phyloP scores from a whole-genome alignment of 257 asterid species.

The Vinca minor region DNA sequence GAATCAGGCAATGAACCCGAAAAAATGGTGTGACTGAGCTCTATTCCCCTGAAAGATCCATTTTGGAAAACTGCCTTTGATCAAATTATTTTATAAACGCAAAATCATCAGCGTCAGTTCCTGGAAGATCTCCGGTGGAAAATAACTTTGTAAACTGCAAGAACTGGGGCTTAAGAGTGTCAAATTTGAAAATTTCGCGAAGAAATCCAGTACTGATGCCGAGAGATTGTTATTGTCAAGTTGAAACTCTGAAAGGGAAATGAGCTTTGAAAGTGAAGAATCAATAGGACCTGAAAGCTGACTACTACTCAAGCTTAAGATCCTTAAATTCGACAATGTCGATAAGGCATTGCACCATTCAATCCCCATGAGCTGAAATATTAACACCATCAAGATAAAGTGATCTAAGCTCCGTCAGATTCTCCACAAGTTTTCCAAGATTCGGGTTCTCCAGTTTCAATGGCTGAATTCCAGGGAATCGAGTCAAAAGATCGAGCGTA shows the following conservation, averaged over 20 bases:
- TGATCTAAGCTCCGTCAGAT: conserved; percentile 6
- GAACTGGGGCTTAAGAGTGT: conserved; percentile 2
- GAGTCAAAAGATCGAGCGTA: conserved; percentile 11
- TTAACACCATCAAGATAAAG: conserved; percentile 18
- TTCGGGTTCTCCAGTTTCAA: conserved; percentile 5
- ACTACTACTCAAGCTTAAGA: conserved; percentile 3
- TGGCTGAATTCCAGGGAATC: background rate
- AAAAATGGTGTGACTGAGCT: conserved; percentile 15
- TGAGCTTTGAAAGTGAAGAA: conserved; percentile 9
- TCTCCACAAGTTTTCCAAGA: conserved; percentile 5
- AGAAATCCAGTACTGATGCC: background rate
- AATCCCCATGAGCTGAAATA: conserved; percentile 16
- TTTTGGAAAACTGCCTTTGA: conserved; percentile 12
- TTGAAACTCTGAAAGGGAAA: conserved; percentile 4
- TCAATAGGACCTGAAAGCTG: conserved; percentile 14
- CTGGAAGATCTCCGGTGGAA: conserved; percentile 26
- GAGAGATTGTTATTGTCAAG: conserved; percentile 12
- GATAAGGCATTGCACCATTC: conserved; percentile 18
- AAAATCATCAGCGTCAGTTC: conserved; percentile 19
- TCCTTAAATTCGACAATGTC: conserved; percentile 13
- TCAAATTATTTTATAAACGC: conserved; percentile 10
- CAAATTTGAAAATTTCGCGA: conserved; percentile 14
- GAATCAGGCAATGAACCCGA: conserved; percentile 17
- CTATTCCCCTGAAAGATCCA: conserved; percentile 9
- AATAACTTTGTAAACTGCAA: conserved; percentile 14